These are phyloP conservation scores for Larix sibirica DNA, from an alignment of 83 land plant species.

Conservation along the genomic window DNA sequence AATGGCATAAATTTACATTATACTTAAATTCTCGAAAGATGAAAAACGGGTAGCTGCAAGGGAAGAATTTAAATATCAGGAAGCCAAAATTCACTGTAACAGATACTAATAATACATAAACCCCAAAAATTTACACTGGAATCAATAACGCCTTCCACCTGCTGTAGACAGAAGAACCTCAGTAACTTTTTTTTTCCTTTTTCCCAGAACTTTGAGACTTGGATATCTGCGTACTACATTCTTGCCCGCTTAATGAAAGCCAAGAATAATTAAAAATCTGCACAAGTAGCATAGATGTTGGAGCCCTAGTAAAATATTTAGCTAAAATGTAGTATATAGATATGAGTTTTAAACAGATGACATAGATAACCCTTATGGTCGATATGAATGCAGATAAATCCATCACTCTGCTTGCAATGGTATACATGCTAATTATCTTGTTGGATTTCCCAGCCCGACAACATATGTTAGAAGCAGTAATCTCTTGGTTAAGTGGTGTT, in stretches of 20 bases:
- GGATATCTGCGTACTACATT: slow-evolving; percentile 19
- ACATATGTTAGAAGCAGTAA: too few species aligned
- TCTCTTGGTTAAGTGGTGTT: too few species aligned
- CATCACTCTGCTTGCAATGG: slow-evolving; percentile 31
- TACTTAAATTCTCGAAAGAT: too few species aligned
- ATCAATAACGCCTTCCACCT: slow-evolving; percentile 79
- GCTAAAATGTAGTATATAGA: slow-evolving; percentile 17
- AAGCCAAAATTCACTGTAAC: too few species aligned
- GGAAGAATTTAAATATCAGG: too few species aligned
- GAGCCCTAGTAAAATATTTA: too few species aligned
- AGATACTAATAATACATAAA: too few species aligned
- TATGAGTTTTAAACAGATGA: slow-evolving; percentile 39
- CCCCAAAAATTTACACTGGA: too few species aligned
- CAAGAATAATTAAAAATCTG: not conserved
- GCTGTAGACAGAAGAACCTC: slow-evolving; percentile 80
- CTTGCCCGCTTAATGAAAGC: slow-evolving; percentile 7
- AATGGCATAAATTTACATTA: too few species aligned
- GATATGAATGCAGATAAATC: slow-evolving; percentile 36
- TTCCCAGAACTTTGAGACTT: slow-evolving; percentile 26
- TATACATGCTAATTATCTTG: slow-evolving; percentile 42
- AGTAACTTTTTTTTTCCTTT: slow-evolving; percentile 76
- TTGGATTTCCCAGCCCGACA: too few species aligned
- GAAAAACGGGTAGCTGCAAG: too few species aligned
- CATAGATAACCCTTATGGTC: slow-evolving; percentile 53
- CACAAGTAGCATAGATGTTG: not conserved